Base-by-base conservation (phyloP, 768 basidiomycete genomes). In the Mycena filopes region DNA sequence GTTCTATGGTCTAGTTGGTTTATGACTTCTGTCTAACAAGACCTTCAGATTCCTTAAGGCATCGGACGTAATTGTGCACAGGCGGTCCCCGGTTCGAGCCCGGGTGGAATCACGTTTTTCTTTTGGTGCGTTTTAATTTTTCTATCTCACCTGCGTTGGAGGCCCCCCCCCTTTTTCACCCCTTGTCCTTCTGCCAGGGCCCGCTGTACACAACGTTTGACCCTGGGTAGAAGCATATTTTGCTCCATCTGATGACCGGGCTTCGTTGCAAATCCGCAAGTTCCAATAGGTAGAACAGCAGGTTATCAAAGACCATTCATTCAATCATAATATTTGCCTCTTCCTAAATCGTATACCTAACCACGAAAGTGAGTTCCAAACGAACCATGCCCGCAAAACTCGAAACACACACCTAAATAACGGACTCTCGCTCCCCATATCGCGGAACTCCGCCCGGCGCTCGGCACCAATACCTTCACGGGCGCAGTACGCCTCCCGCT, bases 351-450 rank as follows among this genome's bases (percentile, higher is more conserved):
- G 42, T 36, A 36, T 60, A 49, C 33, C 47, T 49, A 9, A 13
- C 28, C 26, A 28, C 42, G 10, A 16, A 9, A 18, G 1, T 58
- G 23, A 38, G 36, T 21, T 11, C 13, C 13, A 3, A n/a, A 12
- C 36, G 36, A 31, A 0, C 3, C 20, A 15, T 28, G 38, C 8
- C 26, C 13, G 21, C 20, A 3, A 38, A 57, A n/a, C n/a, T n/a
- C n/a, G n/a, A n/a, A n/a, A n/a, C n/a, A n/a, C 63, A 36, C 53
- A 78, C 78, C 81, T 75, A 71, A 81, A 85, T n/a, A 85, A 74
- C 50, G 84, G 84, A 62, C 82, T 84, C 38, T 76, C 70, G 55
- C 85, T 83, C 20, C 81, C 84, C 75, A 84, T 75, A 11, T 86
- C 73, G 45, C 72, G 71, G 65, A 80, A 84, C 49, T 81, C 75